Conservation (phyloP, 106 monocot species). For the Vanilla planifolia region DNA sequence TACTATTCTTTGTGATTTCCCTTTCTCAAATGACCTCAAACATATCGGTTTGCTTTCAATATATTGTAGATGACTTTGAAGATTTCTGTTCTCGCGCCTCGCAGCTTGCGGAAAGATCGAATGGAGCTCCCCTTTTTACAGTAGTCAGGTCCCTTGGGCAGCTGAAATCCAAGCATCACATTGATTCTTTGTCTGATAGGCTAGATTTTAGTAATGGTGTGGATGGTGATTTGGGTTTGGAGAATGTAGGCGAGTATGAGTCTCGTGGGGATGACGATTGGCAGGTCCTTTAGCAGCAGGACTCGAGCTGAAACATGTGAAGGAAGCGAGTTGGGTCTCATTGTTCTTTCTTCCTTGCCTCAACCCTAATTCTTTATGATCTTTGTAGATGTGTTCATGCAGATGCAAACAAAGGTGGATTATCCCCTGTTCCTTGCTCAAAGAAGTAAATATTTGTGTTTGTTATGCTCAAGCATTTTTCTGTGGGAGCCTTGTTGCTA, state of each 20-base stretch:
- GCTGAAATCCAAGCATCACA: slow-evolving; percentile 10
- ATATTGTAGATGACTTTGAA: slow-evolving; percentile 64
- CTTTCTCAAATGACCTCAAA: not conserved
- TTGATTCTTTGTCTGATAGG: slow-evolving; percentile 3
- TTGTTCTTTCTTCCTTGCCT: no score
- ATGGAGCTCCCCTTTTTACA: slow-evolving; percentile 92
- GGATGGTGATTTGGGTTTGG: slow-evolving; percentile 11
- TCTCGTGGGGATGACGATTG: slow-evolving; percentile 64
- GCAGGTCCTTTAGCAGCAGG: slow-evolving; percentile 45
- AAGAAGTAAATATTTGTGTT: no score
- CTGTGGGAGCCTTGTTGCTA: no score
- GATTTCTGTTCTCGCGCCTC: slow-evolving; percentile 73
- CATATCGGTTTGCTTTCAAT: not conserved
- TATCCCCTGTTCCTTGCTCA: no score
- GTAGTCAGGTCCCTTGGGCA: slow-evolving; percentile 35
- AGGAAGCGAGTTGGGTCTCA: not conserved
- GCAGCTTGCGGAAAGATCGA: slow-evolving; percentile 59
- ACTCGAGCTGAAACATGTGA: not conserved
- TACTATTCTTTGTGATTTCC: not conserved
- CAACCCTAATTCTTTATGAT: not conserved
- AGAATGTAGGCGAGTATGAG: slow-evolving; percentile 14
- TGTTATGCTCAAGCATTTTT: no score
- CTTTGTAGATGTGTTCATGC: slow-evolving; percentile 1
- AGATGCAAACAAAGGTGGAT: slow-evolving; percentile 1
- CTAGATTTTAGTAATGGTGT: slow-evolving; percentile 2